Conservation (phyloP, 75 land plant species). For the Gnetum montanum region DNA sequence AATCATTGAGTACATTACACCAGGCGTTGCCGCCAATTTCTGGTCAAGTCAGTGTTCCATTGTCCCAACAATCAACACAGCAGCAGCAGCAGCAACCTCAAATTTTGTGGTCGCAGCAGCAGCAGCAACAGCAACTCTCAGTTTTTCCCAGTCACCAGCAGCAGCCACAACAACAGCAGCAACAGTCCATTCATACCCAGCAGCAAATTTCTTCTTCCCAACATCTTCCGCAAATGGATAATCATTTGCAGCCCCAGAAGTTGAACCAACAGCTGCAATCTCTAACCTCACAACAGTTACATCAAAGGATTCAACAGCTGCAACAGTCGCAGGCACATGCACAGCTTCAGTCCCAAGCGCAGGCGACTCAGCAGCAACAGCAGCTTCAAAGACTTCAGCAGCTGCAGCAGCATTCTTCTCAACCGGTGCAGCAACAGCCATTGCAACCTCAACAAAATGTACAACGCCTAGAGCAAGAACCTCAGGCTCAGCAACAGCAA, state of each 20-base stretch:
- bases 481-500: conserved; percentile 28
- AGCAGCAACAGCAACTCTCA: conserved; percentile 3
- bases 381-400: conserved; percentile 21
- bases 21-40: conserved; percentile 1
- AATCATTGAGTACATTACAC: conserved; percentile 1
- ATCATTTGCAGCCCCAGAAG: conserved; percentile 2
- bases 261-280: conserved; percentile 5
- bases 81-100: conserved; percentile 3
- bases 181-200: not conserved
- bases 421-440: conserved; percentile 25
- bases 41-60: conserved; percentile 1
- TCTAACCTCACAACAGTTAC: conserved; percentile 6
- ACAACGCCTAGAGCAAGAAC: conserved; percentile 15
- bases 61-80: conserved; percentile 1
- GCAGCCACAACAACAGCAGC: conserved; percentile 1
- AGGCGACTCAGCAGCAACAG: conserved; percentile 16
- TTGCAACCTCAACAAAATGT: conserved; percentile 21
- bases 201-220: conserved; percentile 2
- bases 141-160: conserved; percentile 3
- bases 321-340: not conserved
- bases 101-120: conserved; percentile 8
- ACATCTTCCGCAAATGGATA: conserved; percentile 3
- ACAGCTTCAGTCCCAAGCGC: conserved; percentile 13
- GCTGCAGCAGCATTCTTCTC: conserved; percentile 17
- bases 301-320: conserved; percentile 1